phyloP scores from a whole-genome alignment of 2,329 filamentous ascomycete genomes.

The Aspergillus puulaauensis region DNA sequence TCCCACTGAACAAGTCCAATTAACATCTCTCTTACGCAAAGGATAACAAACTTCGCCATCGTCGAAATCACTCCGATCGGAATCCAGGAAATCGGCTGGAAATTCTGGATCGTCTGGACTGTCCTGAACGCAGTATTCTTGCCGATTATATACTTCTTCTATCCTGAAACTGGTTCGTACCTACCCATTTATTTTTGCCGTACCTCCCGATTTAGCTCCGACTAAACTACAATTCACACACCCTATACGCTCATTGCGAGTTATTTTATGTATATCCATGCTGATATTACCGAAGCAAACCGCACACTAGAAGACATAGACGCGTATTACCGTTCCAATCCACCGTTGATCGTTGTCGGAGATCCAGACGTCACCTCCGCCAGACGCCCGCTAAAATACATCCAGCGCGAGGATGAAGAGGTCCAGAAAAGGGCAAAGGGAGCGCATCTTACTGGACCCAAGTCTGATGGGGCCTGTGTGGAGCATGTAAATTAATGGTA shows the following conservation, averaged over 20 bases:
- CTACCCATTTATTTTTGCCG: too few species aligned
- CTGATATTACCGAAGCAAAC: constrained; percentile 16
- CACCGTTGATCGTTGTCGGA: constrained; percentile 46
- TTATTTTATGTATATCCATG: not conserved
- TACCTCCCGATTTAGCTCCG: too few species aligned
- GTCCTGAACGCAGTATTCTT: constrained; percentile 49
- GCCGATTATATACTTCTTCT: constrained; percentile 47
- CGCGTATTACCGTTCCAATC: constrained; percentile 37
- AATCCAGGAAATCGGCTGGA: constrained; percentile 41
- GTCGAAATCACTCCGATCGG: constrained; percentile 48
- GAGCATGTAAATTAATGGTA: not conserved
- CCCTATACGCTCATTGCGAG: not conserved
- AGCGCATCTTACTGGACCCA: not conserved
- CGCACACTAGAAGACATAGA: constrained; percentile 37
- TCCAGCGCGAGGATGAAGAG: constrained; percentile 19
- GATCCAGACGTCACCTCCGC: constrained; percentile 50
- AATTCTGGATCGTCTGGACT: constrained; percentile 47
- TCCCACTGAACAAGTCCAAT: too few species aligned
- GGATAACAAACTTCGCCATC: constrained; percentile 31
- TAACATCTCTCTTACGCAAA: not conserved
- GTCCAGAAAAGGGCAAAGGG: constrained; percentile 9
- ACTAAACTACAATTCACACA: too few species aligned
- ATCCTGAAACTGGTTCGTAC: constrained; percentile 30
- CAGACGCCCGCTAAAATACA: constrained; percentile 48
- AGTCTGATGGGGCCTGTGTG: not conserved